Percentiles rank a stretch among this genome's conserved stretches.
Evolutionary conservation across 371 early-diverging fungal species (phyloP).

Genomic region (Haplosporangium sp.): DNA sequence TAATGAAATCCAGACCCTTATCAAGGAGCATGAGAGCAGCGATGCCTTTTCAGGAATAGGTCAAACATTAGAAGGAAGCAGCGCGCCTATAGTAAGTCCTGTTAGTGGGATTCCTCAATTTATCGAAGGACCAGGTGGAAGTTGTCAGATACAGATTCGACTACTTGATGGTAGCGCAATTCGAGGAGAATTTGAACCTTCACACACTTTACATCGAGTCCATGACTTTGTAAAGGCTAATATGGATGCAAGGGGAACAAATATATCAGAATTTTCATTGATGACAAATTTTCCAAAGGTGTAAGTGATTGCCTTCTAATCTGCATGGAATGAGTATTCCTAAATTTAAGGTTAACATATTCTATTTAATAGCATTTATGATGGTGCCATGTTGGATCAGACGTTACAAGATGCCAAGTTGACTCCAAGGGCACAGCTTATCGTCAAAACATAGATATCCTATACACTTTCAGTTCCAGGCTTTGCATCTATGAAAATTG

Average conservation of each 20-base stretch:
- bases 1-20: slow-evolving; percentile 37
- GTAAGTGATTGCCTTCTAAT: slow-evolving; percentile 11
- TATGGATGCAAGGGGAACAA: slow-evolving; percentile 33
- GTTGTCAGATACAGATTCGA: slow-evolving; percentile 53
- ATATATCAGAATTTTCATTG: slow-evolving; percentile 26
- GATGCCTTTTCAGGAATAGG: slow-evolving; percentile 34
- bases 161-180: slow-evolving; percentile 41
- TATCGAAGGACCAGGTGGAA: slow-evolving; percentile 49
- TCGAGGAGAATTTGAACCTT: slow-evolving; percentile 49
- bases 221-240: slow-evolving; percentile 49
- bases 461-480: background rate
- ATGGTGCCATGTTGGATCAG: slow-evolving; percentile 28
- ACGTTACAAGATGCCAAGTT: slow-evolving; percentile 50
- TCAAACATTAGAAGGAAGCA: slow-evolving; percentile 18
- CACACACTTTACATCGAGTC: slow-evolving; percentile 38
- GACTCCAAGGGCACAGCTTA: slow-evolving; percentile 49
- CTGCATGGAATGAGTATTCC: background rate
- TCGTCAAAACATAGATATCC: slow-evolving; percentile 14
- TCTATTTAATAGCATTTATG: slow-evolving; percentile 23
- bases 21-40: slow-evolving; percentile 39
- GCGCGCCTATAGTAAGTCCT: no score
- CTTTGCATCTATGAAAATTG: no score
- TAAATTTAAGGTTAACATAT: background rate
- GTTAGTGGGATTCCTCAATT: background rate
- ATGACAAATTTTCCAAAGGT: slow-evolving; percentile 52